Evolutionary conservation across 345 rosid species (phyloP), one percentile per base, ranked within the genome.

Genomic region (Lenwebbia sp.): DNA sequence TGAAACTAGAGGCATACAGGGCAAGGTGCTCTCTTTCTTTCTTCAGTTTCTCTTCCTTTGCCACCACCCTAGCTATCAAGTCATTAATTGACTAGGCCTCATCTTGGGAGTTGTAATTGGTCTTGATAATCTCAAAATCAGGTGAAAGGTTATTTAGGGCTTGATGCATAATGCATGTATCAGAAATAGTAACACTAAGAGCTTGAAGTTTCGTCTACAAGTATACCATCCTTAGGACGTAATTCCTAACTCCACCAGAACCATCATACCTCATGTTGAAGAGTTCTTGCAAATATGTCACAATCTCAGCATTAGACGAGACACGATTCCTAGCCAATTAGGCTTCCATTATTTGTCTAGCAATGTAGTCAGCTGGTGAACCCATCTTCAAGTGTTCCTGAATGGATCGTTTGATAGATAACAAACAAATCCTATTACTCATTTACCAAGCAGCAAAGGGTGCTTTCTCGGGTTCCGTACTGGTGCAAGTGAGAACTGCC

Each of bases 401-500:
- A 53, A 53, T 53, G 22, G 26, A 2, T 57, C 1, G 15, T 14
- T n/a, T 57, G 30, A 26, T 26, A 25, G 6, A 57, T 57, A 57
- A 57, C 62, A 57, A 57, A 2, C 7, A 26, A 57, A 26, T 57
- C 30, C 1, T 0, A 57, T 57, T 57, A 12, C 30, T 57, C 1
- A 4, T 57, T 26, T 57, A 6, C 30, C 28, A 57, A 57, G 62
- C 6, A 57, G 11, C 26, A 26, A 57, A 57, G 30, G 11, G 14
- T 57, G 62, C 28, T 25, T 57, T 26, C 30, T 57, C 12, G 62
- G 62, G 28, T 57, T 57, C 0, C 0, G 7, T n/a, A 11, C 7
- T 0, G 0, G 26, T 6, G 26, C 10, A 11, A 4, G 7, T n/a
- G 5, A 57, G 14, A 26, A 2, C 1, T 0, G 0, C 12, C 26